Conservation (phyloP, 257 asterid genomes). For the Leonotis leonurus region DNA sequence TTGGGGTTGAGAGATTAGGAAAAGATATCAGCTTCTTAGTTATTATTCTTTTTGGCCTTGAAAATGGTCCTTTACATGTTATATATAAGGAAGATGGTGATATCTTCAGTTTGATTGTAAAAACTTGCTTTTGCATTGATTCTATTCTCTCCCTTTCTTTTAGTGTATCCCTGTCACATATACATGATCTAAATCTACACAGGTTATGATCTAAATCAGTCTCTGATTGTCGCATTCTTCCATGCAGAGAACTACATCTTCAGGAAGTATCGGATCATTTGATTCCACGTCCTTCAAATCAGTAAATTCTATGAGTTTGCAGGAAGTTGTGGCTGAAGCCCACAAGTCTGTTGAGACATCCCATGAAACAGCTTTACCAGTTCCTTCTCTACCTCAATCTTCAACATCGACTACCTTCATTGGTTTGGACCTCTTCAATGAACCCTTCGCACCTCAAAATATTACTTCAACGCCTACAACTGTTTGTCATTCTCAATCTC, state of each 20-base stretch:
- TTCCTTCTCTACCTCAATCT: conserved; percentile 28
- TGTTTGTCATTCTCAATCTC: conserved; percentile 25
- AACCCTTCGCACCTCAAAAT: conserved; percentile 34
- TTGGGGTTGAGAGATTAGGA: too few relatives aligned
- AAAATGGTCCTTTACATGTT: too few relatives aligned
- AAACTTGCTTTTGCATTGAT: too few relatives aligned
- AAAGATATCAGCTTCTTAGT: too few relatives aligned
- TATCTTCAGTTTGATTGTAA: too few relatives aligned
- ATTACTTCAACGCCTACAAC: conserved; percentile 27
- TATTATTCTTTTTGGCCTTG: too few relatives aligned
- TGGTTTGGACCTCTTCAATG: conserved; percentile 44
- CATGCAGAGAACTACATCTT: conserved; percentile 23
- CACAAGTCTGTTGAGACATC: conserved; percentile 30
- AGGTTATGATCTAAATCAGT: conserved; percentile 4
- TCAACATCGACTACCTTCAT: conserved; percentile 21
- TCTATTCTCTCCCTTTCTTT: too few relatives aligned
- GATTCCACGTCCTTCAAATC: conserved; percentile 34
- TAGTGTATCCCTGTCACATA: too few relatives aligned
- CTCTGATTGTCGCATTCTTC: conserved; percentile 3
- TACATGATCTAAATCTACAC: not conserved
- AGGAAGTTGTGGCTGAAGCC: conserved; percentile 26
- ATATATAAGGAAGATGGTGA: too few relatives aligned
- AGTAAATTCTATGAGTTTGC: conserved; percentile 22
- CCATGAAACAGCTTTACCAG: conserved; percentile 19
- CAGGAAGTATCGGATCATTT: conserved; percentile 25